These are phyloP conservation scores for Stipa capillata DNA, from an alignment of 176 grass and related monocot species.

Conservation along the genomic window DNA sequence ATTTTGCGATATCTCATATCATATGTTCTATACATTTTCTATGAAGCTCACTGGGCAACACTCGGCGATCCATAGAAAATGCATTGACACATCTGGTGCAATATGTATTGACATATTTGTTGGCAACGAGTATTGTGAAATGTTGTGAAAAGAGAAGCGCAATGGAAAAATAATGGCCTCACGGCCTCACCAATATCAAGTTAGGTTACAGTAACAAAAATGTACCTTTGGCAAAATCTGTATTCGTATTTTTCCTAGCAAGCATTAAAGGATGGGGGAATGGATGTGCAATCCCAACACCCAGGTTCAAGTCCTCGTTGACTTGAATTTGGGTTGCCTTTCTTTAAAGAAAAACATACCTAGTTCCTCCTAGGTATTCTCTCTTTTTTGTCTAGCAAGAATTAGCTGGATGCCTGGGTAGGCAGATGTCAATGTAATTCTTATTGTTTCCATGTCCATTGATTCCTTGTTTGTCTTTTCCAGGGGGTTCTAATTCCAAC, in stretches of 20 bases:
- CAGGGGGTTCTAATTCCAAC: conserved; percentile 10
- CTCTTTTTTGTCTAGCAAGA: not conserved
- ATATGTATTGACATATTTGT: not conserved
- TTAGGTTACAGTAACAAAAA: not conserved
- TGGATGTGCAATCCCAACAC: too few relatives aligned
- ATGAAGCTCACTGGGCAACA: not conserved
- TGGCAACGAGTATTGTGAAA: not conserved
- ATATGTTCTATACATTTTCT: not conserved
- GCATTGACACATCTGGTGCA: not conserved
- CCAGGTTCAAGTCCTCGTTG: not conserved
- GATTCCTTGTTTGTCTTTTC: not conserved
- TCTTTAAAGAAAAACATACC: not conserved
- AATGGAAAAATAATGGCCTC: not conserved
- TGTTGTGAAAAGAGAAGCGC: not conserved
- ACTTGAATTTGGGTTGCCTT: not conserved
- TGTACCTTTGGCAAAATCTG: not conserved
- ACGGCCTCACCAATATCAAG: not conserved
- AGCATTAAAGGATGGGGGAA: too few relatives aligned
- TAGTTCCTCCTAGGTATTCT: not conserved
- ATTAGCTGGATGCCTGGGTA: not conserved
- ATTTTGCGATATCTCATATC: not conserved
- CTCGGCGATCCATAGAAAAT: not conserved
- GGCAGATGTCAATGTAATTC: not conserved
- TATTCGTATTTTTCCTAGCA: not conserved
- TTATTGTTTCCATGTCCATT: not conserved